Evolutionary conservation across 2,329 filamentous ascomycete genomes (phyloP).

Genomic region (Colletotrichum melonis): DNA sequence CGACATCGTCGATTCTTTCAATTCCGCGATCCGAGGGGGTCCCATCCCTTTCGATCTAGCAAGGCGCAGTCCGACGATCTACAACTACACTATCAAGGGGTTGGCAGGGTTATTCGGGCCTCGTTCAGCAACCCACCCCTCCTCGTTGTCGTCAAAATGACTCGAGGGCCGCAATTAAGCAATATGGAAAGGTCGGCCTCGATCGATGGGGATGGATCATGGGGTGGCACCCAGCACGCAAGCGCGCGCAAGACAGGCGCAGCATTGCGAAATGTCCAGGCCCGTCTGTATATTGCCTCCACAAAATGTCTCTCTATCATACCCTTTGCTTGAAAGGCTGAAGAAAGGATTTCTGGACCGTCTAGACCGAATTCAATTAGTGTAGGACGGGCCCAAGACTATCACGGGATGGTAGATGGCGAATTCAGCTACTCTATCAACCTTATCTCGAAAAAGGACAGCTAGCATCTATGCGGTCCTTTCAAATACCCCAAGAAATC

Average conservation of each 20-base stretch:
- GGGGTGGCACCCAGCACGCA: slow-evolving; percentile 5
- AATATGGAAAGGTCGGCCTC: neutral
- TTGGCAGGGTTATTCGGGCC: neutral
- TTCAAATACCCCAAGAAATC: neutral
- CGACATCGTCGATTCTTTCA: neutral
- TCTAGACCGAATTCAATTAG: neutral
- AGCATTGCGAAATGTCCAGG: neutral
- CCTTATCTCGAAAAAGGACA: neutral
- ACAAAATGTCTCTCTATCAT: neutral
- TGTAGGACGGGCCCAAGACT: neutral
- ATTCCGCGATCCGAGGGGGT: neutral
- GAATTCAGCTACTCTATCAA: neutral
- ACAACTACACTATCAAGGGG: slow-evolving; percentile 3
- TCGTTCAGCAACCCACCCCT: neutral
- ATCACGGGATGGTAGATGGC: neutral
- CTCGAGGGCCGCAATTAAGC: neutral
- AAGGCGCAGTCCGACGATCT: slow-evolving; percentile 12
- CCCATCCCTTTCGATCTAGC: slow-evolving; percentile 15
- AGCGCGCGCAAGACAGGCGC: neutral
- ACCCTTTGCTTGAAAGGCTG: neutral
- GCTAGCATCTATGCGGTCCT: neutral
- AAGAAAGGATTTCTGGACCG: neutral
- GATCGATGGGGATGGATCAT: neutral
- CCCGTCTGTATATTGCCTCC: neutral
- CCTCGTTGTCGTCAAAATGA: slow-evolving; percentile 4